Evolutionary conservation across 306 rosid species (phyloP), one percentile per base, ranked within the genome.

Genomic region (Lathyrus aphaca): DNA sequence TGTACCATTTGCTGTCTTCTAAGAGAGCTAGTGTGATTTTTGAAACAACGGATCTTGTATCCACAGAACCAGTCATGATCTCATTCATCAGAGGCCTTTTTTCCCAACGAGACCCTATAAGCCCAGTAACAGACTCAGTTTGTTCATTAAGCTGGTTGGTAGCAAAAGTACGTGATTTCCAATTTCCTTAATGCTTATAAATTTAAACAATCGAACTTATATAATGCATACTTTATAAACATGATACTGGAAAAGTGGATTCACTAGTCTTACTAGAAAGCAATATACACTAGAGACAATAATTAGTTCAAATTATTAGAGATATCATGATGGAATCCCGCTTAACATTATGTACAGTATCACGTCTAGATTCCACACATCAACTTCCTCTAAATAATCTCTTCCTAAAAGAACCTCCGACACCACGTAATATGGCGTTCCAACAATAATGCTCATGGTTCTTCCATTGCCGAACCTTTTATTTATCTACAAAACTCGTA

Each of bases 61-160:
- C 98, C 48, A 92, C 98, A 39, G 98, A 92, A 67, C 98, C 96
- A 19, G 98, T 92, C 98, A 92, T 88, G 58, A 92, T 92, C 79
- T 90, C 98, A 77, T 92, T 92, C 98, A 92, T 92, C 76, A 92
- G 69, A 71, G 90, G 89, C 84, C 98, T 88, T 73, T 92, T 92
- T 76, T 90, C 96, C 96, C 98, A 90, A 54, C 90, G 98, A 45
- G 96, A 92, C 46, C 98, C 98, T 92, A 80, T 75, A 75, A 49
- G 38, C 32, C 43, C 19, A 44, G 66, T 14, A 74, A 29, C 32
- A 55, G 67, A 65, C 13, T 64, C 39, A 27, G n/a, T 43, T 44
- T 74, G 58, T 39, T 78, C 37, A 66, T 51, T 39, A 46, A 49
- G 58, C 8, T 59, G 27, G 45, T 43, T 27, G 77, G 69, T 30